A percentile compares a stretch with the other conserved stretches of the same genome.
Conservation (phyloP, 352 stramenopile genomes). For the Phytophthora pinifolia region DNA sequence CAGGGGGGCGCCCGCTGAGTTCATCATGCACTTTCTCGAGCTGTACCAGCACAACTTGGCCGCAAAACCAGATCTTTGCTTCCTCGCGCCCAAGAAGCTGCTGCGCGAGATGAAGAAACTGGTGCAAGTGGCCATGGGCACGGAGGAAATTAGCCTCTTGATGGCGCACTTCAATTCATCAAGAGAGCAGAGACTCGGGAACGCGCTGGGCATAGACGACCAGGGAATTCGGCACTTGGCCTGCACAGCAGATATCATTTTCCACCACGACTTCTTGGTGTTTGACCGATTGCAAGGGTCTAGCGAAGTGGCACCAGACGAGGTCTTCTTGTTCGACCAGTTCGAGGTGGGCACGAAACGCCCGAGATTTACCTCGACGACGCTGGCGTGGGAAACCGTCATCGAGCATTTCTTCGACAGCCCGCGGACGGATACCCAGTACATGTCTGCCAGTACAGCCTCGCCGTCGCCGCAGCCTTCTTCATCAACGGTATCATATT, state of each 20-base stretch:
- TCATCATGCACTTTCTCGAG: slow-evolving; percentile 60
- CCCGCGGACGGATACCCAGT: slow-evolving; percentile 27
- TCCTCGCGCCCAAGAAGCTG: slow-evolving; percentile 37
- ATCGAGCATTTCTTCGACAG: slow-evolving; percentile 42
- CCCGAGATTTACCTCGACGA: slow-evolving; percentile 19
- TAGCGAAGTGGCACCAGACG: slow-evolving; percentile 12
- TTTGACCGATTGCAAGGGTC: slow-evolving; percentile 22
- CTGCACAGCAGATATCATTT: slow-evolving; percentile 56
- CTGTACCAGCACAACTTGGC: slow-evolving; percentile 52
- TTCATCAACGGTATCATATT: slow-evolving; percentile 28
- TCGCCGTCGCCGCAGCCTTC: slow-evolving; percentile 26
- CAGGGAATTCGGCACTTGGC: slow-evolving; percentile 43
- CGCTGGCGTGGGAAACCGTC: slow-evolving; percentile 49
- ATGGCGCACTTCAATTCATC: slow-evolving; percentile 37
- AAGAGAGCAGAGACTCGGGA: slow-evolving; percentile 26
- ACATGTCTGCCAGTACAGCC: slow-evolving; percentile 16
- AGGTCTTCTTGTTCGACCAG: slow-evolving; percentile 19
- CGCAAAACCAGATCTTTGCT: slow-evolving; percentile 31
- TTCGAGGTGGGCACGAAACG: slow-evolving; percentile 31
- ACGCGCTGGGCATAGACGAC: slow-evolving; percentile 44
- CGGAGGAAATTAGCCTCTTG: slow-evolving; percentile 51
- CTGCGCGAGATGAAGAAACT: slow-evolving; percentile 47
- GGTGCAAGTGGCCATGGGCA: slow-evolving; percentile 36
- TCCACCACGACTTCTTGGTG: slow-evolving; percentile 57
- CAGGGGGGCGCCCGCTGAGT: slow-evolving; percentile 44